phyloP scores from a whole-genome alignment of 75 land plant species.

The Pinus tabuliformis region DNA sequence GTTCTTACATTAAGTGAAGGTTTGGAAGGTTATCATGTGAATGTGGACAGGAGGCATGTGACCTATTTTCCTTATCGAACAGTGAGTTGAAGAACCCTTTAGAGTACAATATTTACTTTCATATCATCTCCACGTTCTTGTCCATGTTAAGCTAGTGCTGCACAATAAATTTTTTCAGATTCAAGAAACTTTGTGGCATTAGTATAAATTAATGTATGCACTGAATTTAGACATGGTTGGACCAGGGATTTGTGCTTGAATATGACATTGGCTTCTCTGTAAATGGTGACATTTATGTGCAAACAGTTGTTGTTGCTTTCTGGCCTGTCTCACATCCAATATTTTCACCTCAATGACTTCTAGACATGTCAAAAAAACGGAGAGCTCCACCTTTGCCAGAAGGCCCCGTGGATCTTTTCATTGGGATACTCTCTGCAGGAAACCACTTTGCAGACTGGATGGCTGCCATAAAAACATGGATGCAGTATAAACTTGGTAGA shows the following conservation, averaged over 20 bases:
- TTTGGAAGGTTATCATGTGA: conserved; percentile 73
- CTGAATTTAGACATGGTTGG: neutral
- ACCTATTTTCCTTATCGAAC: conserved; percentile 70
- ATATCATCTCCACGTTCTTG: neutral
- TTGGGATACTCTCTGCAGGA: conserved; percentile 79
- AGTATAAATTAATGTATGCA: neutral
- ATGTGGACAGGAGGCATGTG: conserved; percentile 70
- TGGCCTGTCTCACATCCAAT: conserved; percentile 61
- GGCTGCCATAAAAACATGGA: conserved; percentile 84
- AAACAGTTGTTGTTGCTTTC: conserved; percentile 60
- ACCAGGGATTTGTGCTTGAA: conserved; percentile 64
- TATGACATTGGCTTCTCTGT: conserved; percentile 54
- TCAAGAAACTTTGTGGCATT: neutral
- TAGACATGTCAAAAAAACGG: conserved; percentile 46
- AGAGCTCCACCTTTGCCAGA: conserved; percentile 54
- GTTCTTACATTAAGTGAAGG: conserved; percentile 72
- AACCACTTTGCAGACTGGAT: conserved; percentile 77
- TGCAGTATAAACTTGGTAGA: conserved; percentile 39
- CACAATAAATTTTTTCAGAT: neutral
- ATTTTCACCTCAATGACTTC: conserved; percentile 38
- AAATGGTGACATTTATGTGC: conserved; percentile 60
- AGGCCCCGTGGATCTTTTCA: conserved; percentile 56
- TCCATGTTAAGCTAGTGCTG: neutral
- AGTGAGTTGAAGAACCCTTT: conserved; percentile 28
- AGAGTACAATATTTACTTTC: neutral